Evolutionary conservation across 164 flowering plant genomes (phyloP).

Genomic region (Magnolia changhungtana): DNA sequence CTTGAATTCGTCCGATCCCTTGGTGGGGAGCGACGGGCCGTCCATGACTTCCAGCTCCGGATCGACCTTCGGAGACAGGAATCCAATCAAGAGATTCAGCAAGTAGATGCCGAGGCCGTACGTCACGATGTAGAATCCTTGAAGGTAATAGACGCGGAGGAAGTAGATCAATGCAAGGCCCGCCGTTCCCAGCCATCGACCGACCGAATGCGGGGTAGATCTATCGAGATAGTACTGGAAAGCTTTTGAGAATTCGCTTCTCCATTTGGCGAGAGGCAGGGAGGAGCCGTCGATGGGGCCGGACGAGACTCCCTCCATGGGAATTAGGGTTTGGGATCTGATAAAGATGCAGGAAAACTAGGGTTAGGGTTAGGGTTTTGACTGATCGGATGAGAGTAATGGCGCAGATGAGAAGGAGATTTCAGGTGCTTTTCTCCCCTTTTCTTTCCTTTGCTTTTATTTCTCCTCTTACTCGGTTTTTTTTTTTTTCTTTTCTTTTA

Average conservation of each 20-base stretch:
- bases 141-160: constrained; percentile 62
- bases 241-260: constrained; percentile 47
- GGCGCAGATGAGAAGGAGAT: not conserved
- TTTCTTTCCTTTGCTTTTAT: not conserved
- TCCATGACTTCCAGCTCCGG: constrained; percentile 69
- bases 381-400: not conserved
- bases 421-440: not conserved
- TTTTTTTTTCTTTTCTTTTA: too few relatives aligned
- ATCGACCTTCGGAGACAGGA: constrained; percentile 78
- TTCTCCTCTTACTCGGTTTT: not conserved
- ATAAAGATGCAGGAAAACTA: not conserved
- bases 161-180: constrained; percentile 47
- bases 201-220: constrained; percentile 60
- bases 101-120: constrained; percentile 78
- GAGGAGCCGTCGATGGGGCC: constrained; percentile 26
- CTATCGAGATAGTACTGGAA: constrained; percentile 76
- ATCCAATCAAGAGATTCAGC: constrained; percentile 78
- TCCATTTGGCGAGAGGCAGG: constrained; percentile 62
- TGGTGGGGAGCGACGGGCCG: constrained; percentile 74
- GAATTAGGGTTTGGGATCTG: constrained; percentile 3
- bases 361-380: not conserved
- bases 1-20: constrained; percentile 79
- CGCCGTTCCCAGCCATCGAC: constrained; percentile 76
- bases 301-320: constrained; percentile 44
- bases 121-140: constrained; percentile 75